These are phyloP conservation scores for Coccomyxa sp. DNA, from an alignment of 139 green algal genomes.

Conservation along the genomic window DNA sequence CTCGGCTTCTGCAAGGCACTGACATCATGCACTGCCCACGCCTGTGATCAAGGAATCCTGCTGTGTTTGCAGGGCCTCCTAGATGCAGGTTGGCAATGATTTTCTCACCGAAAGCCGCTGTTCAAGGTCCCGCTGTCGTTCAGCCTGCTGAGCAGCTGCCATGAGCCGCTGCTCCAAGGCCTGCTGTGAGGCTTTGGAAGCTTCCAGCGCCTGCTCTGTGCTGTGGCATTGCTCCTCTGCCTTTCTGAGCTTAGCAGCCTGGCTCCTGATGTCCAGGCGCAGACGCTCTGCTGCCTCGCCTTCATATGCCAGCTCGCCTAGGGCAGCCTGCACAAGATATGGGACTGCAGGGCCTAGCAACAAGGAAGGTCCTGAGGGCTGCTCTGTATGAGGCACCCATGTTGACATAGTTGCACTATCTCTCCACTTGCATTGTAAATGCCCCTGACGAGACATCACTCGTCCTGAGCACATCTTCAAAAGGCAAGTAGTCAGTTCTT, in stretches of 20 bases:
- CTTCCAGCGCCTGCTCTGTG: neutral
- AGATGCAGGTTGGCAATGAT: neutral
- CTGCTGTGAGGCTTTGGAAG: neutral
- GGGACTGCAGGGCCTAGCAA: no score
- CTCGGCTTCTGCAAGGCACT: no score
- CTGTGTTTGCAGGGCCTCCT: neutral
- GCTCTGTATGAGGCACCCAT: no score
- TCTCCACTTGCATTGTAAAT: no score
- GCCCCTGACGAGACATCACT: no score
- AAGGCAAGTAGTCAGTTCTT: no score
- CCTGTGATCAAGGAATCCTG: neutral
- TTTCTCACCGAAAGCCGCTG: neutral
- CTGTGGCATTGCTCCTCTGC: constrained; percentile 22
- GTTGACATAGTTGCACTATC: no score
- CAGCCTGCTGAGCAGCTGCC: neutral
- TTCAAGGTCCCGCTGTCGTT: neutral
- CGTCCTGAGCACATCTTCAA: no score
- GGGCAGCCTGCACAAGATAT: constrained; percentile 27
- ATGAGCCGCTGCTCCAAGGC: neutral
- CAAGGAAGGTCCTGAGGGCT: no score
- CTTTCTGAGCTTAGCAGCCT: neutral
- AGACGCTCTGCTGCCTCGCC: constrained; percentile 47
- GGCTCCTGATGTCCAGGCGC: constrained; percentile 20
- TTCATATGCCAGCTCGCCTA: constrained; percentile 58
- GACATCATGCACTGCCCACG: no score